phyloP scores from a whole-genome alignment of 257 asterid genomes.

The Ballota nigra region DNA sequence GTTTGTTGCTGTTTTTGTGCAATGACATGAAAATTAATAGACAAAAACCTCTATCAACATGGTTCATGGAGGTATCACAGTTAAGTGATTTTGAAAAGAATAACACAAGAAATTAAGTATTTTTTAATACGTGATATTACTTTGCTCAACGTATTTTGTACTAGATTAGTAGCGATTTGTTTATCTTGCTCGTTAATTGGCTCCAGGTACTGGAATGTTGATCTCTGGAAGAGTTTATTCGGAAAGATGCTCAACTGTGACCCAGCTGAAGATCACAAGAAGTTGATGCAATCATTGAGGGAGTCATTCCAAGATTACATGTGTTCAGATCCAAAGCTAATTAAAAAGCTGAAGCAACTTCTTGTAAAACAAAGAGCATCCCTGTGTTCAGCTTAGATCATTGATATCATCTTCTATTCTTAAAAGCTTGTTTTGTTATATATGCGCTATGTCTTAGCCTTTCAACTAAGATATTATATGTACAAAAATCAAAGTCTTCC shows the following conservation, averaged over 20 bases:
- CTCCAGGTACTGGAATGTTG: conserved; percentile 75
- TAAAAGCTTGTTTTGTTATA: neutral
- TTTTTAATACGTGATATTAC: no score
- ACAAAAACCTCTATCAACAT: no score
- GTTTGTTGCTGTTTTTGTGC: neutral
- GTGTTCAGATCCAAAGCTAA: conserved; percentile 67
- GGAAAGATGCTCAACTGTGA: conserved; percentile 57
- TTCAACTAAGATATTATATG: no score
- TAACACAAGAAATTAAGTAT: no score
- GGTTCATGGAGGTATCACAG: no score
- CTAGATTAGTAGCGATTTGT: neutral
- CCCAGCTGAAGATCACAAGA: conserved; percentile 57
- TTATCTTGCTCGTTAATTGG: neutral
- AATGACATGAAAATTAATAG: no score
- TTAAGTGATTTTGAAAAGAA: no score
- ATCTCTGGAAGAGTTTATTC: conserved; percentile 77
- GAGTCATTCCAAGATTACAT: conserved; percentile 71
- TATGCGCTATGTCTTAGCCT: neutral
- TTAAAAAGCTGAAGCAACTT: conserved; percentile 65
- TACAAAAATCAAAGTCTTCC: no score
- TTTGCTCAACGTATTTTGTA: no score
- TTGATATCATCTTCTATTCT: neutral
- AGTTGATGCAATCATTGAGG: conserved; percentile 50
- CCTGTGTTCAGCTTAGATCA: conserved; percentile 58
- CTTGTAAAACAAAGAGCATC: conserved; percentile 73